Base-by-base conservation (phyloP, 371 early-diverging fungal genomes). In the Mucor sp. region DNA sequence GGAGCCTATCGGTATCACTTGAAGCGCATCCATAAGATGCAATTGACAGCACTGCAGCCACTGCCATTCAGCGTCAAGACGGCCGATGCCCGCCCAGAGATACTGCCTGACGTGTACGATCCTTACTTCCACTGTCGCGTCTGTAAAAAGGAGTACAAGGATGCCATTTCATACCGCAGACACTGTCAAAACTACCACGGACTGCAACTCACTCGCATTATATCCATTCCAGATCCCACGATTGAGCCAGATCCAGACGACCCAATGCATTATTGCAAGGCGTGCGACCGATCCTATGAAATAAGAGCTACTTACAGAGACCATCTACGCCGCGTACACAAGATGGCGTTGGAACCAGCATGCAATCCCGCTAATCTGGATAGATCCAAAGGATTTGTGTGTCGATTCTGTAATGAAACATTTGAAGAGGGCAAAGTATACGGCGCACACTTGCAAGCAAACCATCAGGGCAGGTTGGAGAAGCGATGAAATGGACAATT, bases 211-310 rank as follows among this genome's bases (percentile, higher is more conserved):
- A 33, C 6, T 28, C 57, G 32, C 9, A 6, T 2, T 1, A 0
- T 19, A 3, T 17, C 57, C 19, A 19, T 57, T 33, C 57, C 57
- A 32, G 57, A 57, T 14, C 57, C 33, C 30, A 57, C 12, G 9
- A 19, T 57, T 57, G 17, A 30, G 9, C 57, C 57, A n/a, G 57
- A 57, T n/a, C 57, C 57, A 33, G 11, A 57, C n/a, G 57, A 57
- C 6, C 57, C 57, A 19, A 6, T 53, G 25, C 23, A 53, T 25
- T 6, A 53, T 27, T 53, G 53, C 11, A 11, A 15, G 27, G 53
- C 53, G 27, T 53, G 53, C 12, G 27, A 27, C 25, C 25, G 27
- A 4, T 11, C 27, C 25, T 27, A 53, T 14, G 53, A 53, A 27
- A 25, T 15, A 12, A 53, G 53, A 25, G 9, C 53, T 12, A 53